These are phyloP conservation scores for Thelephora aurantiotincta DNA, from an alignment of 768 basidiomycete species.

Conservation along the genomic window DNA sequence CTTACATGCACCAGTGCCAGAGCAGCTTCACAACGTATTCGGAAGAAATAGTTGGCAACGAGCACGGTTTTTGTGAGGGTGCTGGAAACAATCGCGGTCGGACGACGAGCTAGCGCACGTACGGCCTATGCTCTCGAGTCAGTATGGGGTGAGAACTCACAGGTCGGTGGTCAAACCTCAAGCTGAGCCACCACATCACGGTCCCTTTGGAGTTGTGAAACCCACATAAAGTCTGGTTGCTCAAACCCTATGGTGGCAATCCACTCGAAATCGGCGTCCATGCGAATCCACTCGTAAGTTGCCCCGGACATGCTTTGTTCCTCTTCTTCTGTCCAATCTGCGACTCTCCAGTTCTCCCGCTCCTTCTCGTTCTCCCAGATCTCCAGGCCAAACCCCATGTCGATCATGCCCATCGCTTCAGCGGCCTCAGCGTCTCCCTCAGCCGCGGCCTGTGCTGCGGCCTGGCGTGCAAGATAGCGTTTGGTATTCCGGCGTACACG, in stretches of 20 bases:
- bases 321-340: conserved; percentile 96
- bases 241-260: conserved; percentile 86
- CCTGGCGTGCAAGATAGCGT: conserved; percentile 87
- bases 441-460: conserved; percentile 84
- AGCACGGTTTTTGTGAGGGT: conserved; percentile 88
- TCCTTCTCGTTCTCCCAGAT: conserved; percentile 95
- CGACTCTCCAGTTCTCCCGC: conserved; percentile 89
- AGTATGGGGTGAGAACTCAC: conserved; percentile 1
- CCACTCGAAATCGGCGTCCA: conserved; percentile 99
- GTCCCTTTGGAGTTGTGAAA: conserved; percentile 88
- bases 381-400: conserved; percentile 86
- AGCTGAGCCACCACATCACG: conserved; percentile 94
- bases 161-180: conserved; percentile 43
- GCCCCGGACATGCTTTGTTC: conserved; percentile 88
- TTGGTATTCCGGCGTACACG: conserved; percentile 92
- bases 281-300: conserved; percentile 98
- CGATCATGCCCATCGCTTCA: conserved; percentile 86
- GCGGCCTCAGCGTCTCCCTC: conserved; percentile 87
- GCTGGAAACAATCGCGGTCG: conserved; percentile 77
- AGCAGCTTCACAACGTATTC: conserved; percentile 91
- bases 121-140: conserved; percentile 53
- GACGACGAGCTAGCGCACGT: conserved; percentile 66
- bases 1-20: conserved; percentile 69
- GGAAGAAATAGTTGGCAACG: conserved; percentile 91
- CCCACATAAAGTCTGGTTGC: conserved; percentile 98